Base-by-base conservation (phyloP, 2,329 filamentous ascomycete genomes). In the Aspergillus tubingensis region DNA sequence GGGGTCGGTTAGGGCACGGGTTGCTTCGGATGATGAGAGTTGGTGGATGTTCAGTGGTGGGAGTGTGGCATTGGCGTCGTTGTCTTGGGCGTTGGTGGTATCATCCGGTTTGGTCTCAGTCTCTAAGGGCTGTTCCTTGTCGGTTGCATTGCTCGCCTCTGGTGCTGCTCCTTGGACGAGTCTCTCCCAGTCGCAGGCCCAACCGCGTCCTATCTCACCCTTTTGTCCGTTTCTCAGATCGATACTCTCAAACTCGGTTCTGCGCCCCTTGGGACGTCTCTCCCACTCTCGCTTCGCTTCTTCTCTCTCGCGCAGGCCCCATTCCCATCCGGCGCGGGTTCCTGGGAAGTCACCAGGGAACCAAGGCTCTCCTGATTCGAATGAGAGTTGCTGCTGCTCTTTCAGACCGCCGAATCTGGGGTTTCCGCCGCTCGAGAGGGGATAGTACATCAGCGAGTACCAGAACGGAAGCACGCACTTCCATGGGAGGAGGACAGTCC, bases 401-500 rank as follows among this genome's bases (percentile, higher is more conserved):
- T 91, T 83, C 32, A 97, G 70, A 0, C 95, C 94, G 1, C 91
- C 94, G 67, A 96, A 92, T 23, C 89, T 84, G 1, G 91, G 90
- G 61, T 92, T 96, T 0, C 89, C 88, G 7, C 92, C 92, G 1
- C 88, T 90, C 0, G 88, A 90, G 0, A 96, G 81, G 0, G 91
- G 91, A 61, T 88, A 92, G 71, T 92, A 92, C 77, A 96, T 89
- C 13, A 98, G 78, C 50, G 86, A 88, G 68, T 94, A 89, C 95
- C 95, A 99, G 32, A 97, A 82, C 0, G 91, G 86, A 38, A 87
- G 81, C 38, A 98, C 89, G 68, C 91, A 96, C 72, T 91, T 92
- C 92, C 94, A 97, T 0, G 95, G 95, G 3, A 95, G 83, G 23
- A 98, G 81, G 1, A 98, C 74, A 0, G 88, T 95, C 92, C 92